Base-by-base conservation (phyloP, 768 basidiomycete genomes). In the Amyloporia xantha region DNA sequence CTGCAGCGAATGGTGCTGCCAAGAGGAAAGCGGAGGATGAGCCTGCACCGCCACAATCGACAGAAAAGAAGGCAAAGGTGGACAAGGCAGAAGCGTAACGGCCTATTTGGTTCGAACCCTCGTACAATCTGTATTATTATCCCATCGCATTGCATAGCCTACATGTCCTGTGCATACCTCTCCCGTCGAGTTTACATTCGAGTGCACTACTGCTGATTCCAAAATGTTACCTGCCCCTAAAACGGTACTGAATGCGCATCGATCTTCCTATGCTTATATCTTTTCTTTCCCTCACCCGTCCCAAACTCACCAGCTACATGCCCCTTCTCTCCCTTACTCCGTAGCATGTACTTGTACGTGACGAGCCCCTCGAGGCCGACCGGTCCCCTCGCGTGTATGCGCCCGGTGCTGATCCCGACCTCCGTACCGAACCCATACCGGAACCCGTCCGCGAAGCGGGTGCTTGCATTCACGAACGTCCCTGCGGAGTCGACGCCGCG, bases 401-500 rank as follows among this genome's bases (percentile, higher is more conserved):
- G 83, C 1, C 95, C 94, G 0, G 96, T 99, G 64, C 87, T 89
- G 60, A 99, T 96, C 7, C 96, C 96, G 0, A 99, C 95, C 67
- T 98, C 96, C 4, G 96, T 94, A 2, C 96, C 96, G 56, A 96
- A 93, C 0, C 96, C 96, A 62, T 92, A 98, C 52, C 95, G 70
- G 68, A 94, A 96, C 11, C 96, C 95, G 65, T 99, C 96, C 0
- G 94, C 86, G 63, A 99, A 98, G 30, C 96, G 78, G 9, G 96
- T 97, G 60, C 87, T 91, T 5, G 94, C 94, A 59, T 99, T 98
- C 51, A 95, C 78, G 59, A 86, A 99, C 4, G 91, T 91, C 25
- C 93, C 91, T 1, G 95, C 88, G 0, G 87, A 88, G 64, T 95
- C 94, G 20, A 97, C 84, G 5, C 90, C 90, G 15, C 86, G 76